Conservation (phyloP, 2,329 filamentous ascomycete species). For the Keithomyces neogunnii region DNA sequence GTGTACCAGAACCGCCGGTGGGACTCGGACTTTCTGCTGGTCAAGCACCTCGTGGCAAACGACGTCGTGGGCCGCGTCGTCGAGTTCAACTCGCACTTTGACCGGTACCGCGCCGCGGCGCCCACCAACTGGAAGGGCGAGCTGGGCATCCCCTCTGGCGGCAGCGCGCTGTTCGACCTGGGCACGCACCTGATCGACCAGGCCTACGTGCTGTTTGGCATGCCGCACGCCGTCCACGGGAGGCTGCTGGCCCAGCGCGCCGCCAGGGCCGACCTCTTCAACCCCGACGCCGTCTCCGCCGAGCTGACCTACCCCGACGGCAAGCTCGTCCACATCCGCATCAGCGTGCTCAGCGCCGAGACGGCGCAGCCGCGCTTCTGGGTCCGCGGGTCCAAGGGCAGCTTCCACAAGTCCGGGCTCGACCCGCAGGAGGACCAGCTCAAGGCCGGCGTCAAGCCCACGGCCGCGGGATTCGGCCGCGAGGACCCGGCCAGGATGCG, state of each 20-base stretch:
- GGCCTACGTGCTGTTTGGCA: slow-evolving; percentile 60
- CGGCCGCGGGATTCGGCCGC: slow-evolving; percentile 54
- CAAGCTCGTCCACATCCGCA: slow-evolving; percentile 60
- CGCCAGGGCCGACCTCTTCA: slow-evolving; percentile 34
- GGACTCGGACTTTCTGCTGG: slow-evolving; percentile 68
- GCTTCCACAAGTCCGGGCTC: slow-evolving; percentile 62
- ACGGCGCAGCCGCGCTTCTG: slow-evolving; percentile 65
- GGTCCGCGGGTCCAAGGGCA: slow-evolving; percentile 66
- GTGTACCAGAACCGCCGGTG: slow-evolving; percentile 74
- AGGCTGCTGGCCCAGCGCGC: slow-evolving; percentile 59
- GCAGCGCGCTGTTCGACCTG: slow-evolving; percentile 64
- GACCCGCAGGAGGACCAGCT: slow-evolving; percentile 73
- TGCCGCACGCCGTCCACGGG: slow-evolving; percentile 58
- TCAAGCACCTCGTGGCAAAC: slow-evolving; percentile 52
- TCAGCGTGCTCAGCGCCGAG: slow-evolving; percentile 60
- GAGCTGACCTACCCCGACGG: slow-evolving; percentile 58
- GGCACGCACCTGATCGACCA: slow-evolving; percentile 73
- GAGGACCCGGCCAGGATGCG: slow-evolving; percentile 53
- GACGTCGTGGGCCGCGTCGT: slow-evolving; percentile 60
- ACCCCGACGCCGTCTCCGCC: slow-evolving; percentile 52
- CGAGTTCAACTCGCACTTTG: slow-evolving; percentile 75
- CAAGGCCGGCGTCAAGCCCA: slow-evolving; percentile 51
- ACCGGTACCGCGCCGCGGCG: slow-evolving; percentile 57
- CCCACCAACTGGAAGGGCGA: slow-evolving; percentile 59
- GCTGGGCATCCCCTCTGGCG: slow-evolving; percentile 50